A percentile compares a stretch with the other conserved stretches of the same genome.
These are phyloP conservation scores for Candida pseudocylindracea DNA, from an alignment of 1,139 yeast species.

Conservation along the genomic window DNA sequence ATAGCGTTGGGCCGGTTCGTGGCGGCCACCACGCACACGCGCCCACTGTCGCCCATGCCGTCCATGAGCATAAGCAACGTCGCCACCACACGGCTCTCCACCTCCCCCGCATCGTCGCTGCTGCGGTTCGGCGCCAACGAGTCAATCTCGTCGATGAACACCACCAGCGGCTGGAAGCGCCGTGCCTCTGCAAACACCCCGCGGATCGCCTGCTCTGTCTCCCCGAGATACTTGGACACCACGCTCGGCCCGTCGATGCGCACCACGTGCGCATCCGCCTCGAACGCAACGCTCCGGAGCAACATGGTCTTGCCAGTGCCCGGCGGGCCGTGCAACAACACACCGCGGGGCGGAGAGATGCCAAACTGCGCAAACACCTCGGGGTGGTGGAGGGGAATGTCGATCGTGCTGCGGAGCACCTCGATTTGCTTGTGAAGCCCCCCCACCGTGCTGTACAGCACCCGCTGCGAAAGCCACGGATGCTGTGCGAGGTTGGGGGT, in stretches of 20 bases:
- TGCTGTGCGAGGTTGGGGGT: constrained; percentile 4
- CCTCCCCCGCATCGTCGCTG: constrained; percentile 73
- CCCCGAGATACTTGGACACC: constrained; percentile 82
- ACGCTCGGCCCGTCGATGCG: constrained; percentile 83
- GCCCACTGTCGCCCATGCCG: constrained; percentile 51
- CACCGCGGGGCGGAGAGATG: constrained; percentile 81
- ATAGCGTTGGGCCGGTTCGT: constrained; percentile 59
- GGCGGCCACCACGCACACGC: constrained; percentile 66
- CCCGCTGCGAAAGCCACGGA: constrained; percentile 17
- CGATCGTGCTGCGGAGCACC: constrained; percentile 41
- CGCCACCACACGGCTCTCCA: constrained; percentile 77
- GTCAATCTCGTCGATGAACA: constrained; percentile 83
- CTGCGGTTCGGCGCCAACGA: constrained; percentile 70
- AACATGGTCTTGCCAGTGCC: constrained; percentile 96
- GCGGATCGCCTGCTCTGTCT: constrained; percentile 68
- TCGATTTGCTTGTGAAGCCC: constrained; percentile 52
- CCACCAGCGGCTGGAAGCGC: constrained; percentile 64
- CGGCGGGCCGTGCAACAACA: constrained; percentile 84
- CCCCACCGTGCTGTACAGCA: constrained; percentile 39
- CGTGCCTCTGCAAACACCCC: constrained; percentile 72
- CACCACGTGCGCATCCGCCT: constrained; percentile 55
- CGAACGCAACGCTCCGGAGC: constrained; percentile 58
- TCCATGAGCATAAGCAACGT: constrained; percentile 80
- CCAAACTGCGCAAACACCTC: constrained; percentile 62
- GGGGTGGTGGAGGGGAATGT: constrained; percentile 65